Evolutionary conservation across 257 asterid species (phyloP).

Genomic region (Solanum ossicruentum): DNA sequence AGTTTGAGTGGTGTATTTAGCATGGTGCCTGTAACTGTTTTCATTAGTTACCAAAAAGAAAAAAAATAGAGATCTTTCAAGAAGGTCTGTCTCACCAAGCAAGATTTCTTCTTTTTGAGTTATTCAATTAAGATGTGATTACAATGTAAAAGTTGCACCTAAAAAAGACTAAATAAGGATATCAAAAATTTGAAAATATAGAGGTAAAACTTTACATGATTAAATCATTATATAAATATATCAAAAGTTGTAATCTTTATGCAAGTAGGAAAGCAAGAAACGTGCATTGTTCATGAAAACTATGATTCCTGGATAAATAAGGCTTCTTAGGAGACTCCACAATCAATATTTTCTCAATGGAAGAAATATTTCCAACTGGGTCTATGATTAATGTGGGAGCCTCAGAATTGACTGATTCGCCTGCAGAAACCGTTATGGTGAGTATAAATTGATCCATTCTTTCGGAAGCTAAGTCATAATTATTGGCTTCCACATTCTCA

Average conservation of each 20-base stretch:
- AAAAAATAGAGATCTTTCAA: background rate
- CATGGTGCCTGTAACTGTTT: background rate
- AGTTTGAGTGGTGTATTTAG: background rate
- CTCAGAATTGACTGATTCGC: background rate
- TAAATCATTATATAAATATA: background rate
- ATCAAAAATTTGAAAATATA: background rate
- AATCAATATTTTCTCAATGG: background rate
- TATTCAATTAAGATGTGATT: background rate
- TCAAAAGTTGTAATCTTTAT: background rate
- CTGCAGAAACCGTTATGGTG: constrained; percentile 4
- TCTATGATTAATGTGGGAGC: background rate
- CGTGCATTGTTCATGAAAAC: constrained; percentile 20
- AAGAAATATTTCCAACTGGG: background rate
- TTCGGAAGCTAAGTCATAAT: background rate
- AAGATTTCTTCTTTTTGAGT: background rate
- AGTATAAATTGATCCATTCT: background rate
- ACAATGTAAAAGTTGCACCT: background rate
- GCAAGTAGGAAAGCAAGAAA: background rate
- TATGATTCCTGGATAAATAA: constrained; percentile 7
- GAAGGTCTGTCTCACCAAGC: background rate
- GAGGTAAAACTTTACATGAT: background rate
- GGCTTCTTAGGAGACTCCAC: constrained; percentile 5
- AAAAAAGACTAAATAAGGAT: background rate
- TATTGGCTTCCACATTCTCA: background rate
- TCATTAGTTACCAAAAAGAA: background rate